A percentile compares a stretch with the other conserved stretches of the same genome.
phyloP scores from a whole-genome alignment of 2,329 filamentous ascomycete species.

The Aspergillus transmontanensis region DNA sequence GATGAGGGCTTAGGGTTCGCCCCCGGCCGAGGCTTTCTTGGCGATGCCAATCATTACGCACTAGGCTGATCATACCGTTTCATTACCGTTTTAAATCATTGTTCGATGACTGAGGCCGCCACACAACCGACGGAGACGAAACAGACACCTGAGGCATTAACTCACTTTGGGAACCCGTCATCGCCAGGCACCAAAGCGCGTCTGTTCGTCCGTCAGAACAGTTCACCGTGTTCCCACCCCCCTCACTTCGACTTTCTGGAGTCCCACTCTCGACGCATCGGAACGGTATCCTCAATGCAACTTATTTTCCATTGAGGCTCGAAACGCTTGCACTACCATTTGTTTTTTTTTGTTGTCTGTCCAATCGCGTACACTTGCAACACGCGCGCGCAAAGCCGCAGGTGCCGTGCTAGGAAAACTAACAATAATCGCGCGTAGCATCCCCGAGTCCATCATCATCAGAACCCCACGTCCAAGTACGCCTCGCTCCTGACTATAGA shows the following conservation, averaged over 20 bases:
- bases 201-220: slow-evolving; percentile 17
- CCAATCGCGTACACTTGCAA: slow-evolving; percentile 6
- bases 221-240: slow-evolving; percentile 13
- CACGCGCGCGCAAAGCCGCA: slow-evolving; percentile 20
- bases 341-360: background rate
- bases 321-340: background rate
- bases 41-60: slow-evolving; percentile 3
- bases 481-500: background rate
- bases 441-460: slow-evolving; percentile 10
- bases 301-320: slow-evolving; percentile 7
- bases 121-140: background rate
- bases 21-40: background rate
- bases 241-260: slow-evolving; percentile 4
- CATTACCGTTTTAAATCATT: background rate
- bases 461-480: slow-evolving; percentile 21
- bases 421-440: slow-evolving; percentile 18
- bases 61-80: background rate
- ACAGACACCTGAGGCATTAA: slow-evolving; percentile 10
- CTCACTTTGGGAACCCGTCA: slow-evolving; percentile 4
- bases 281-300: background rate
- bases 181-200: slow-evolving; percentile 25
- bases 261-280: slow-evolving; percentile 3
- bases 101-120: background rate
- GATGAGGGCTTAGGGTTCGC: slow-evolving; percentile 11
- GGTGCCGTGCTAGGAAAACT: slow-evolving; percentile 4